Base-by-base conservation (phyloP, 2,329 filamentous ascomycete genomes). In the Aspergillus fischeri region DNA sequence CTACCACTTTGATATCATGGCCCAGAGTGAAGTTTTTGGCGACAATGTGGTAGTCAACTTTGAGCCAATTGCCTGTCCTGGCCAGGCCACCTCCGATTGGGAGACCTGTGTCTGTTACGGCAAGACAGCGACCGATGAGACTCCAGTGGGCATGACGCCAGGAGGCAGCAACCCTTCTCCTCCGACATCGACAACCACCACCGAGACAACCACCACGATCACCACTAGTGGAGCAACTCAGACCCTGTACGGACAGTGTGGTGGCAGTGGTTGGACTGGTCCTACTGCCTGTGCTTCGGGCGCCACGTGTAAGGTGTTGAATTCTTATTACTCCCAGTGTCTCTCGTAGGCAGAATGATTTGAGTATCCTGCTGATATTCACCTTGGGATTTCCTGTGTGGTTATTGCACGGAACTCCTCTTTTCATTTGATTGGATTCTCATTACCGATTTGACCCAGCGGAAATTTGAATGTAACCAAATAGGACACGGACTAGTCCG, bases 1-100 rank as follows among this genome's bases (percentile, higher is more conserved):
- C 49, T 73, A 73, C 53, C 71, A 73, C 60, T 75, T 74, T 53
- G 72, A 74, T 60, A 73, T 75, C 54, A 72, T 69, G 65, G 67
- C 71, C 20, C 32, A 66, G 58, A 67, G 58, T 29, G 60, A 66
- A 52, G 58, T 74, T 7, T 66, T 74, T 49, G 71, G 70, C 8
- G 67, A 73, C 49, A 74, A 74, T 53, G 58, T 63, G 1, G 64
- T 74, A 2, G 72, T 73, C 42, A 55, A 72, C 45, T 73, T 74
- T 48, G 64, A 69, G 61, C 52, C 63, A 17, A 66, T 73, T 3
- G 48, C 56, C 3, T 74, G 71, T 53, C 73, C 72, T 1, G 57
- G 58, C 20, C 58, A 58, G 32, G 67, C 68, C 8, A 51, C 57
- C 3, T 60, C 56, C 2, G 63, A 68, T 52, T 73, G 62, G 57